Conservation (phyloP, 352 stramenopile genomes). For the Phytophthora tentaculata region DNA sequence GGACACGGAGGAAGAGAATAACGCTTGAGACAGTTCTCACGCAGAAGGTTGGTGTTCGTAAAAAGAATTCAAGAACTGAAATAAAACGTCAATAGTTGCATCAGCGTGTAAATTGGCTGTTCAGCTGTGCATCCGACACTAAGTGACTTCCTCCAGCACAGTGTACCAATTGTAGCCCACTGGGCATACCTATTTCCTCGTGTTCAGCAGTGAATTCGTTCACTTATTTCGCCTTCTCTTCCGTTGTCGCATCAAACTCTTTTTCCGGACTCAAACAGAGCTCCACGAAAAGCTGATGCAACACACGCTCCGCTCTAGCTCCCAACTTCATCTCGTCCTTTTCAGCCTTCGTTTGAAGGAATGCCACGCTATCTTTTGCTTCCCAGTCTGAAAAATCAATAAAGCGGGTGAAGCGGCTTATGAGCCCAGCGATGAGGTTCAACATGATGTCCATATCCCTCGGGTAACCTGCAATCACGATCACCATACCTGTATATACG, state of each 20-base stretch:
- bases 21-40: too few relatives aligned
- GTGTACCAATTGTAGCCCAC: conserved; percentile 69
- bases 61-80: too few relatives aligned
- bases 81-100: too few relatives aligned
- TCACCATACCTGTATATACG: conserved; percentile 82
- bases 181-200: conserved; percentile 62
- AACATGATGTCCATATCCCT: conserved; percentile 92
- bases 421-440: conserved; percentile 89
- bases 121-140: conserved; percentile 70
- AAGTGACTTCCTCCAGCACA: conserved; percentile 81
- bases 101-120: conserved; percentile 59
- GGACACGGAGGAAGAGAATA: too few relatives aligned
- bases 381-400: conserved; percentile 92
- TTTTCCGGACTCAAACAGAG: too few relatives aligned
- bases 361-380: conserved; percentile 76
- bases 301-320: conserved; percentile 21
- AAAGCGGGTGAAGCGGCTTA: conserved; percentile 91
- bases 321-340: conserved; percentile 53
- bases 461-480: conserved; percentile 92
- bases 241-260: too few relatives aligned
- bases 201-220: too few relatives aligned
- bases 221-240: too few relatives aligned
- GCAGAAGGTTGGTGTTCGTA: too few relatives aligned
- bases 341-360: conserved; percentile 50
- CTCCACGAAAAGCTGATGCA: conserved; percentile 45